These are phyloP conservation scores for Prunus armeniaca DNA, from an alignment of 306 rosid genomes.

Conservation along the genomic window DNA sequence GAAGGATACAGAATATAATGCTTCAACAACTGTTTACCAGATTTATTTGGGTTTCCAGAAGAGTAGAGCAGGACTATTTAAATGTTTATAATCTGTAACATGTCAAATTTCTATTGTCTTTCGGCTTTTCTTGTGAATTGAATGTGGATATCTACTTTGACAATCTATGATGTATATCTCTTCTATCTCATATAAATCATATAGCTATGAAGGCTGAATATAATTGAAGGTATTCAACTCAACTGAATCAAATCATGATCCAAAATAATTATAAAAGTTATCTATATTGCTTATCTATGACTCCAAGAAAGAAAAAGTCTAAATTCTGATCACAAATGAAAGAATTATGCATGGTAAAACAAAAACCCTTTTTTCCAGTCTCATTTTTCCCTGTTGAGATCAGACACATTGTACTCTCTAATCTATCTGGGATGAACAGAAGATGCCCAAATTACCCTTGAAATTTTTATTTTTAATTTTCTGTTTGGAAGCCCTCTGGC, in stretches of 20 bases:
- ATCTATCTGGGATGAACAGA: not conserved
- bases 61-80: not conserved
- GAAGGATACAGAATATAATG: not conserved
- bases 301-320: too few species aligned
- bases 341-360: not conserved
- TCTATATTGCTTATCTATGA: too few species aligned
- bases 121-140: not conserved
- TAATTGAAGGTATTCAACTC: not conserved
- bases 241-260: not conserved
- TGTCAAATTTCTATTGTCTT: not conserved
- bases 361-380: not conserved
- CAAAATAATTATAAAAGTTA: too few species aligned
- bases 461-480: too few species aligned
- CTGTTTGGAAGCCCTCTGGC: too few species aligned
- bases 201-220: not conserved
- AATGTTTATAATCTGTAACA: not conserved
- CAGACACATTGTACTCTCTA: too few species aligned
- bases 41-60: not conserved
- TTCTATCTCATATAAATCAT: not conserved
- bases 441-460: not conserved
- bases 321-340: not conserved
- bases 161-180: not conserved
- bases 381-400: not conserved
- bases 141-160: not conserved
- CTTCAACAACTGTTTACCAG: not conserved